A percentile compares a stretch with the other conserved stretches of the same genome.
Conservation (phyloP, 2,329 filamentous ascomycete species). For the Talaromyces albobiverticillius region DNA sequence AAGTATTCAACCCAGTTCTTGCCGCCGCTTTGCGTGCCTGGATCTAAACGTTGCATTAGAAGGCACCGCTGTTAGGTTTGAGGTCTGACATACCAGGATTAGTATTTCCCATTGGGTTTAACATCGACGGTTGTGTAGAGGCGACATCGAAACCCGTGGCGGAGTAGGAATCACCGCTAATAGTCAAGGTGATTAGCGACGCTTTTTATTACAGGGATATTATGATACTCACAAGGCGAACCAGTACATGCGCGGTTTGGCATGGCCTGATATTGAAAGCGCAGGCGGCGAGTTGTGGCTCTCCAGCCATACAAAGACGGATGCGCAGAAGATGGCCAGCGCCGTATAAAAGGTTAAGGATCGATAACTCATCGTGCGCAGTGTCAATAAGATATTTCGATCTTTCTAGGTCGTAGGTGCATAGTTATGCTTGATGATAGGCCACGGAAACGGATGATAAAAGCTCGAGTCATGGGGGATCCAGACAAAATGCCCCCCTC, state of each 20-base stretch:
- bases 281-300: background rate
- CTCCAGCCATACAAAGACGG: constrained; percentile 10
- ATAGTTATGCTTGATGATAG: background rate
- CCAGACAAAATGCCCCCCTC: too few species aligned
- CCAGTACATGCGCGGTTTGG: constrained; percentile 7
- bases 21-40: constrained; percentile 13
- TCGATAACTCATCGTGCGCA: constrained; percentile 10
- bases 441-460: background rate
- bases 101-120: constrained; percentile 14
- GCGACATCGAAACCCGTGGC: constrained; percentile 6
- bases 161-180: constrained; percentile 14
- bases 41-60: constrained; percentile 8
- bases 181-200: background rate
- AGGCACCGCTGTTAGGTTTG: background rate
- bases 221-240: constrained; percentile 14
- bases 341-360: constrained; percentile 6
- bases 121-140: constrained; percentile 9
- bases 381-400: background rate
- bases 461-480: background rate
- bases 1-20: constrained; percentile 13
- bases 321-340: constrained; percentile 9
- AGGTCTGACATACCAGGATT: constrained; percentile 7
- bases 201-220: background rate
- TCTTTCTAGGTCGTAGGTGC: background rate
- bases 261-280: constrained; percentile 3